Base-by-base conservation (phyloP, 768 basidiomycete species). In the Lentinula guzmanii region DNA sequence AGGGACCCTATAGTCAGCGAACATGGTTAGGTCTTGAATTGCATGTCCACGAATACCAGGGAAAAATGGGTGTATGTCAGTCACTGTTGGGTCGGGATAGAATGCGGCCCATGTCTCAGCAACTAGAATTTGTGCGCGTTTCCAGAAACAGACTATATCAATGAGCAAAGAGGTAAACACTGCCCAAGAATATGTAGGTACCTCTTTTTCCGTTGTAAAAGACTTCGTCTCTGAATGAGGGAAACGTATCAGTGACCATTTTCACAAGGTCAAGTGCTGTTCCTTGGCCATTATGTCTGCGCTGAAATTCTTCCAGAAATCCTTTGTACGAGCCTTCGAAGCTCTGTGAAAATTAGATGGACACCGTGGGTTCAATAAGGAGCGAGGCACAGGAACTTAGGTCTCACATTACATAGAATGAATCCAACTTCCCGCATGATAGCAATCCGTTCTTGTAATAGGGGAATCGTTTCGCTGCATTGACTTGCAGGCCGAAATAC, bases 71-170 rank as follows among this genome's bases (percentile, higher is more conserved):
- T 95, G 93, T 0, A 76, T 66, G 6, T 70, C 61, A 6, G 73
- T 65, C 10, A 74, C 62, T 2, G 46, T n/a, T 21, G 77, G 71
- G 3, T 74, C 68, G 1, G 91, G 91, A 71, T 89, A 90, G 77
- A 95, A 94, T 2, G 93, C 93, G 1, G 94, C 93, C 93, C 92
- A 95, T 0, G 85, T 86, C 70, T 96, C 93, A 0, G 93, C 93
- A 35, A 95, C 88, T 42, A 95, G 80, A 61, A 96, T 96, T 65
- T 96, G 93, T 1, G 93, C 87, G 37, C 93, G 86, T 70, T 96
- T 96, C 90, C 93, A 94, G 60, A 95, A 79, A 72, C 74, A 86
- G 7, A 95, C 91, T 93, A 57, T 21, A 62, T 5, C 59, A 42
- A 55, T 61, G 41, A 54, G 10, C 39, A 37, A 10, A 53, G 52